Base-by-base conservation (phyloP, 148 eudicot genomes). In the Fallopia convolvulus region DNA sequence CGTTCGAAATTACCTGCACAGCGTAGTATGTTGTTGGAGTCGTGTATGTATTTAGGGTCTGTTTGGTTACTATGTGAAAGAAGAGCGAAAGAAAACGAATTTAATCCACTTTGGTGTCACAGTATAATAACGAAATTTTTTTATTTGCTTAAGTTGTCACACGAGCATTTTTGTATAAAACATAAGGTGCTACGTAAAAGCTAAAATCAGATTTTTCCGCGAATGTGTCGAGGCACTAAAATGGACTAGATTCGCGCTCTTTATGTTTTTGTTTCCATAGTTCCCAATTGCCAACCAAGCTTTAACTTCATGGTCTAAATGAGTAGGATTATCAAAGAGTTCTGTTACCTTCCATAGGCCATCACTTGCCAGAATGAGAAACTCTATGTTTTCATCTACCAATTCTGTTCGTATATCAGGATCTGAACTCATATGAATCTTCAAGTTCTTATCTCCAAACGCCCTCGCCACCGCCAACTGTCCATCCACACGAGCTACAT, bases 401-500 rank as follows among this genome's bases (percentile, higher is more conserved):
- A 75, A 79, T 79, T 89, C 92, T 39, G 77, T 65, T 1, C 42
- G 10, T 74, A 91, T 84, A 77, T 87, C 86, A 6, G 92, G 92
- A 66, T 91, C 92, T 36, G 95, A 89, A 75, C 95, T 91, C 11
- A 91, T 84, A 82, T 91, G 92, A 8, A 83, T 85, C 80, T 91
- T 91, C 74, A 91, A 75, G 79, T 83, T 83, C 88, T 87, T 91
- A 81, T 91, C 95, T 3, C 95, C 95, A 75, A 91, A 91, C 74
- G 95, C 95, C 74, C 95, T 80, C 50, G 92, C 91, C 48, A 91
- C 92, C 2, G 95, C 95, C 79, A 91, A 80, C 75, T 81, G 91
- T 50, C 95, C 95, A 75, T 91, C 95, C 76, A 91, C 95, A 77
- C 92, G 88, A 8, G 92, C 80, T 68, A 91, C 92, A 75, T 89